These are phyloP conservation scores for Dryas drummondii DNA, from an alignment of 306 rosid species.

Conservation along the genomic window DNA sequence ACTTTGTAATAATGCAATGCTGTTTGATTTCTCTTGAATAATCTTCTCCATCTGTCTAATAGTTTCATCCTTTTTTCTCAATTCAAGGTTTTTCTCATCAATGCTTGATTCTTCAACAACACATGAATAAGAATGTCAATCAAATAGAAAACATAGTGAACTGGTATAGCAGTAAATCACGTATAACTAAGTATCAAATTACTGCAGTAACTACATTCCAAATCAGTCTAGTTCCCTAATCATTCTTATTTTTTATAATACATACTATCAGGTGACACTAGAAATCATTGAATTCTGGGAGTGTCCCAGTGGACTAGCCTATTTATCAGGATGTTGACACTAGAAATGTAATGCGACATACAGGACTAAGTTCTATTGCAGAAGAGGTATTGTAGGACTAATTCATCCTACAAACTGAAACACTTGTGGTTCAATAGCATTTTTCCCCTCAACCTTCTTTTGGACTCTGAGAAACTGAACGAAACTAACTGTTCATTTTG, in stretches of 20 bases:
- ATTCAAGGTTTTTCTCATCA: conserved; percentile 19
- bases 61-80: conserved; percentile 24
- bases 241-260: background rate
- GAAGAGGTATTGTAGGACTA: background rate
- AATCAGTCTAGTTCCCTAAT: background rate
- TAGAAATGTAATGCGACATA: background rate
- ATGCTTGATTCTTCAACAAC: conserved; percentile 27
- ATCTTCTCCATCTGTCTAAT: conserved; percentile 24
- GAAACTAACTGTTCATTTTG: background rate
- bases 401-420: background rate
- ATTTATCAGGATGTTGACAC: background rate
- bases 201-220: background rate
- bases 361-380: background rate
- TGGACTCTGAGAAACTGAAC: background rate
- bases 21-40: conserved; percentile 24
- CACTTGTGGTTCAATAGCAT: background rate
- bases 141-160: background rate
- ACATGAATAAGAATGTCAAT: background rate
- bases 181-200: background rate
- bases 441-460: background rate
- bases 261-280: background rate
- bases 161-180: conserved; percentile 2
- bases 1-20: conserved; percentile 9
- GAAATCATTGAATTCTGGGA: background rate
- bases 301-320: background rate